phyloP scores from a whole-genome alignment of 73 alveolate genomes.

The Tetrahymena borealis region DNA sequence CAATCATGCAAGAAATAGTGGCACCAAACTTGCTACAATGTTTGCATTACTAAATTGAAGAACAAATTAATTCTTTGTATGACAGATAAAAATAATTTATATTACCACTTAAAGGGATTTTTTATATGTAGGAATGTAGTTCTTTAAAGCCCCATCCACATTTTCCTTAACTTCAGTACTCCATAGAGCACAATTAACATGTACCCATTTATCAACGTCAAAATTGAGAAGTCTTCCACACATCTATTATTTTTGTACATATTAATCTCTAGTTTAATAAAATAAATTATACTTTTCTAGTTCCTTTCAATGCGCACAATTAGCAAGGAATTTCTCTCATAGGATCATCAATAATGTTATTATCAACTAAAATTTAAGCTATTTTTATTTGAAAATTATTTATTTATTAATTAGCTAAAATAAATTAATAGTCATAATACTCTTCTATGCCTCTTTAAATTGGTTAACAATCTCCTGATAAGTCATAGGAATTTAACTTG shows the following conservation, averaged over 20 bases:
- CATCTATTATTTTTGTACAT: not conserved
- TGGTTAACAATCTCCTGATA: not conserved
- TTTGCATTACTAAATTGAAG: conserved; percentile 7
- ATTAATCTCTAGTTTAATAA: not conserved
- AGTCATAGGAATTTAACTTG: not conserved
- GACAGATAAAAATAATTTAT: not conserved
- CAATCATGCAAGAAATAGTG: conserved; percentile 4
- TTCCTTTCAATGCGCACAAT: not conserved
- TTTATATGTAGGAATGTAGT: not conserved
- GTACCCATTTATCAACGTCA: conserved; percentile 37
- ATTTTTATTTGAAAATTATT: not conserved
- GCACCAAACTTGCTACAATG: conserved; percentile 21
- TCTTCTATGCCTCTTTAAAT: not conserved
- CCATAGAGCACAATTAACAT: conserved; percentile 40
- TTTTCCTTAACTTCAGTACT: conserved; percentile 21
- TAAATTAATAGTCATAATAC: not conserved
- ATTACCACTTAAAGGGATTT: not conserved
- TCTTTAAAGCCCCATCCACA: not conserved
- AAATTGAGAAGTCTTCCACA: conserved; percentile 38
- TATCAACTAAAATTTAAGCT: not conserved
- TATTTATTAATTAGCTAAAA: not conserved
- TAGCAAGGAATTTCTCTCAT: not conserved
- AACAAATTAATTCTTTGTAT: not conserved
- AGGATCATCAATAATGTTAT: not conserved
- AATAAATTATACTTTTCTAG: not conserved